phyloP scores from a whole-genome alignment of 768 basidiomycete genomes.

The Lepiota brunneoincarnata region DNA sequence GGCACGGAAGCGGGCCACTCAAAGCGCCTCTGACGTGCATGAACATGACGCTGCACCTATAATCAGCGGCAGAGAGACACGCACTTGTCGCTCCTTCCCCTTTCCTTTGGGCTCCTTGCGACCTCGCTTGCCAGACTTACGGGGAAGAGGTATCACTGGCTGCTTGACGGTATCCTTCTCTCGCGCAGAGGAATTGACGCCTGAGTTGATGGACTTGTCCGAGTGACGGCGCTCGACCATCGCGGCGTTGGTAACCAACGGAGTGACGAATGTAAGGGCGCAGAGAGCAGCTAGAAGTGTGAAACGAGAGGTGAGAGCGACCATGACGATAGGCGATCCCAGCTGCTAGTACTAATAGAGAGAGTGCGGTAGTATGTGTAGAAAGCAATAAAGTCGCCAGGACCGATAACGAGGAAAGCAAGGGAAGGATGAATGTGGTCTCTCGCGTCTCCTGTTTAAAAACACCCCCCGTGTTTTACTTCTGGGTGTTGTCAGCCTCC shows the following conservation, averaged over 20 bases:
- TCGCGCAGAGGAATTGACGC: not conserved
- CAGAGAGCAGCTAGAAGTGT: slow-evolving; percentile 3
- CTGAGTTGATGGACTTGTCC: not conserved
- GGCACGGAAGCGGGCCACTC: not conserved
- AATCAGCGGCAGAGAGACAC: not conserved
- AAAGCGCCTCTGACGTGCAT: not conserved
- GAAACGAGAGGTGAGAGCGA: slow-evolving; percentile 3
- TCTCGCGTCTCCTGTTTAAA: not conserved
- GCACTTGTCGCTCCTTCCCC: not conserved
- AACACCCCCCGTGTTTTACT: not conserved
- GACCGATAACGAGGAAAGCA: not conserved
- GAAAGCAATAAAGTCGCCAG: slow-evolving; percentile 1
- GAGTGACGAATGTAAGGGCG: not conserved
- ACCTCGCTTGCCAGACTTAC: not conserved
- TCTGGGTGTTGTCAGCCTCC: not conserved
- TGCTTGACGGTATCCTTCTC: not conserved
- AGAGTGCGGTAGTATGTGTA: slow-evolving; percentile 6
- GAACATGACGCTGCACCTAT: not conserved
- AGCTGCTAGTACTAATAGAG: not conserved
- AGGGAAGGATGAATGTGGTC: not conserved
- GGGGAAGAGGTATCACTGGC: slow-evolving; percentile 1
- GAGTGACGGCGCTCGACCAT: slow-evolving; percentile 1
- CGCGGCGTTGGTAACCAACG: not conserved
- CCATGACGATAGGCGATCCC: slow-evolving; percentile 4
- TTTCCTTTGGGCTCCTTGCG: not conserved